Conservation (phyloP, 192 early-diverging fungal genomes). For the Helicostylum pulchrum region DNA sequence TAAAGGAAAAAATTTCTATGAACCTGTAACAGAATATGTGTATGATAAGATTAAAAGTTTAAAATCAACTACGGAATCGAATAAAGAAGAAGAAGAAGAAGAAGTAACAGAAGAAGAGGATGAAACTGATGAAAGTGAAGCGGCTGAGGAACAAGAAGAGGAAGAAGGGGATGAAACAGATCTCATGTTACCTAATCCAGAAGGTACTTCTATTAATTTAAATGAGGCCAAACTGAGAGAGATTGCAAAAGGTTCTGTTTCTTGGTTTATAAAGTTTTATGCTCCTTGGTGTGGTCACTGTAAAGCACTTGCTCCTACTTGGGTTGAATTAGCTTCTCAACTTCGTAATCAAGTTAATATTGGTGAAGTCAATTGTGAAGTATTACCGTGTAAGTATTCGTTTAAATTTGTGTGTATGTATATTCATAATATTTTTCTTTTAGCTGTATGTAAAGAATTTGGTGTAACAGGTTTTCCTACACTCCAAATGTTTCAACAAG, state of each 20-base stretch:
- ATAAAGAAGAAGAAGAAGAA: constrained; percentile 3
- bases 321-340: constrained; percentile 62
- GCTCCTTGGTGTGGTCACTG: constrained; percentile 90
- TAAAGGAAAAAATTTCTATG: constrained; percentile 1
- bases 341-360: constrained; percentile 74
- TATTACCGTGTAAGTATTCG: background rate
- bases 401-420: too few relatives aligned
- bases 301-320: constrained; percentile 74
- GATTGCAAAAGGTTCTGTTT: background rate
- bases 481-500: constrained; percentile 58
- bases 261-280: constrained; percentile 86
- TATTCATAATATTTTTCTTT: background rate
- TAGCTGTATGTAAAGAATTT: constrained; percentile 59
- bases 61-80: background rate
- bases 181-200: constrained; percentile 5
- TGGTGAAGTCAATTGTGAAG: constrained; percentile 85
- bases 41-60: constrained; percentile 1
- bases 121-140: background rate
- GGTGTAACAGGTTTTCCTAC: constrained; percentile 82
- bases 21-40: constrained; percentile 16
- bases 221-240: constrained; percentile 2
- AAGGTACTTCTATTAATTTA: constrained; percentile 15
- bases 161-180: background rate
- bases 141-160: background rate
- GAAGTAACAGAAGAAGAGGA: background rate